These are phyloP conservation scores for Coemansia sp. DNA, from an alignment of 192 early-diverging fungal genomes.

Conservation along the genomic window DNA sequence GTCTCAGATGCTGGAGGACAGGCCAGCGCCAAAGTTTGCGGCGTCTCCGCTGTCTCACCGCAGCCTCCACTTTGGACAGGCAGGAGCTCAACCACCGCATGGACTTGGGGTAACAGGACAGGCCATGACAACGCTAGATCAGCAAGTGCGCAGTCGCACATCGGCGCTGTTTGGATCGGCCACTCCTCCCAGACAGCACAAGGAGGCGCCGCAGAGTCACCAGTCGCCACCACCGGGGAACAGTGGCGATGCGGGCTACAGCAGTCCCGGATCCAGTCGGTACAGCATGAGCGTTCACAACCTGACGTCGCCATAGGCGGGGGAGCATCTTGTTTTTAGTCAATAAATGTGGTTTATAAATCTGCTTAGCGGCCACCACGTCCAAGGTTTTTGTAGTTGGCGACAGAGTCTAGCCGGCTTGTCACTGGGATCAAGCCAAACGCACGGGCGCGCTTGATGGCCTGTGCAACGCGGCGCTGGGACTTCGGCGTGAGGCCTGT, in stretches of 20 bases:
- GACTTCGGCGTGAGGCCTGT: conserved; percentile 60
- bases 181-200: not conserved
- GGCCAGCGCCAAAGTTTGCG: not conserved
- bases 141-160: conserved; percentile 15
- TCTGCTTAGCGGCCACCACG: conserved; percentile 4
- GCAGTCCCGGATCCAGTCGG: conserved; percentile 17
- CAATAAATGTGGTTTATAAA: not conserved
- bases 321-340: no score
- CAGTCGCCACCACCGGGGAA: conserved; percentile 1
- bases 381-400: conserved; percentile 19
- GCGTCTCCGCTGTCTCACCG: not conserved
- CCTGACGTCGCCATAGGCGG: conserved; percentile 29
- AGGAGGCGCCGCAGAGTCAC: conserved; percentile 5
- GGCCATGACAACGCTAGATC: conserved; percentile 5
- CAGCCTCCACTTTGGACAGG: not conserved
- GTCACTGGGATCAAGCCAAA: conserved; percentile 54
- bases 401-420: conserved; percentile 21
- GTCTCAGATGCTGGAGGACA: conserved; percentile 5
- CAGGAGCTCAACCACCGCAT: not conserved
- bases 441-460: conserved; percentile 61
- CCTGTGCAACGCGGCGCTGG: conserved; percentile 60
- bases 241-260: conserved; percentile 8
- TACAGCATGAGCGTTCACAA: conserved; percentile 52
- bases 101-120: not conserved
- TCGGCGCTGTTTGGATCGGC: conserved; percentile 1